These are phyloP conservation scores for Euphorbia peplus DNA, from an alignment of 345 rosid genomes.

Conservation along the genomic window DNA sequence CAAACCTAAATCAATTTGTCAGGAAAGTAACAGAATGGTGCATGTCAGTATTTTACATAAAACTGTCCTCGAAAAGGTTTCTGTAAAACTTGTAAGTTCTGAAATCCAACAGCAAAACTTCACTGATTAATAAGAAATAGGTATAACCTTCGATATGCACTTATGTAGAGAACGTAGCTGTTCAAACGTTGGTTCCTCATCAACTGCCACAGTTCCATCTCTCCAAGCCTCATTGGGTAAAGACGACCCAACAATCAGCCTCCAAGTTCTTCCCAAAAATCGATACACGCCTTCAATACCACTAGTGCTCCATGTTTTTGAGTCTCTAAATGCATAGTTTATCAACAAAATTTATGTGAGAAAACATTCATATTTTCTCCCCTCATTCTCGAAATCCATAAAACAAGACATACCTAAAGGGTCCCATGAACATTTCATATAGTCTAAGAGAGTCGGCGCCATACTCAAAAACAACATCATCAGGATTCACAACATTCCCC, in stretches of 20 bases:
- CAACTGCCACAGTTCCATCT: slow-evolving; percentile 55
- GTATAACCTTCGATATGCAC: slow-evolving; percentile 82
- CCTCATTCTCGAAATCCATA: background rate
- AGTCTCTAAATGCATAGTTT: slow-evolving; percentile 55
- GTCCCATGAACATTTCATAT: slow-evolving; percentile 99
- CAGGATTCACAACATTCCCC: slow-evolving; percentile 96
- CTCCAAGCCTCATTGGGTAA: slow-evolving; percentile 50
- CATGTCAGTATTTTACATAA: background rate
- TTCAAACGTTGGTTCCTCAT: slow-evolving; percentile 65
- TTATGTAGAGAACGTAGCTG: slow-evolving; percentile 71
- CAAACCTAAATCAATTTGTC: slow-evolving; percentile 13
- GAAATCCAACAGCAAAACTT: background rate
- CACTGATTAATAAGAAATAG: background rate
- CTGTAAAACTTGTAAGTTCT: background rate
- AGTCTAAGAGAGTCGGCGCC: slow-evolving; percentile 96
- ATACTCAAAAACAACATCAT: slow-evolving; percentile 73
- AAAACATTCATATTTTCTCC: slow-evolving; percentile 1
- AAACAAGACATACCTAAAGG: slow-evolving; percentile 59
- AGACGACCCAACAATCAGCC: slow-evolving; percentile 72
- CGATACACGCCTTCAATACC: slow-evolving; percentile 96
- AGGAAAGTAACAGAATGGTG: slow-evolving; percentile 1
- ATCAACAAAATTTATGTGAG: slow-evolving; percentile 4
- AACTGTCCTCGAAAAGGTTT: background rate
- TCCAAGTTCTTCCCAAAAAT: slow-evolving; percentile 86
- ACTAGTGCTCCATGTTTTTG: slow-evolving; percentile 92